Evolutionary conservation across 1,284 basidiomycete species (phyloP), one percentile per base, ranked within the genome.

Genomic region (Stygiomarasmius scandens): DNA sequence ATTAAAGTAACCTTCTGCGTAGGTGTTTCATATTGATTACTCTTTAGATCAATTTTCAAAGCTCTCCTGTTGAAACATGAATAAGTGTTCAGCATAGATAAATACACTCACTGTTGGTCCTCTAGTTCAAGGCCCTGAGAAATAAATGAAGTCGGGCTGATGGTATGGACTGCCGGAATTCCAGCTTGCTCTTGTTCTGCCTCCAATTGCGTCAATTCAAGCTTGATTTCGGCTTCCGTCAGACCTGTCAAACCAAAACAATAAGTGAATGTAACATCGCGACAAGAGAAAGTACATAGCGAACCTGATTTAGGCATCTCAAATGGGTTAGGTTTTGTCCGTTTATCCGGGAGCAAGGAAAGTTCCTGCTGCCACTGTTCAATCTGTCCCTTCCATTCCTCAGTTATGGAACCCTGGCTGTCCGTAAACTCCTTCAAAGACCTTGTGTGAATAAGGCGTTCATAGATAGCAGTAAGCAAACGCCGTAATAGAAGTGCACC

Each of bases 361-460:
- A 41, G 38, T 54, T 69, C 63, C 2, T 47, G 54, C 45, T 73
- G 66, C 67, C 67, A 73, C 12, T 57, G 56, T 9, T 61, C 44
- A 0, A 73, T 52, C 43, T 58, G 54, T 2, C 24, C 32, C 2
- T 29, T 55, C 69, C 69, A 73, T 41, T 50, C 36, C 1, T 6
- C 5, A 1, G 68, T 25, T 3, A 46, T 9, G 6, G 20, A 19
- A 5, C 19, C 19, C 36, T 57, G 56, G 25, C 41, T 34, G 2
- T 20, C 9, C 3, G 50, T 24, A 25, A 57, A 58, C 19, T 38
- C 36, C 11, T 19, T 19, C n/a, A 54, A 49, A 11, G 52, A 34
- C 14, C 47, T 44, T 2, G 19, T 34, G 12, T 58, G 51, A 25
- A 11, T 24, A 11, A n/a, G 22, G 12, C n/a, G 12, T 25, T 58